Evolutionary conservation across 805 yeast species (phyloP), one percentile per base, ranked within the genome.

Genomic region (Cyberlindnera japonica): DNA sequence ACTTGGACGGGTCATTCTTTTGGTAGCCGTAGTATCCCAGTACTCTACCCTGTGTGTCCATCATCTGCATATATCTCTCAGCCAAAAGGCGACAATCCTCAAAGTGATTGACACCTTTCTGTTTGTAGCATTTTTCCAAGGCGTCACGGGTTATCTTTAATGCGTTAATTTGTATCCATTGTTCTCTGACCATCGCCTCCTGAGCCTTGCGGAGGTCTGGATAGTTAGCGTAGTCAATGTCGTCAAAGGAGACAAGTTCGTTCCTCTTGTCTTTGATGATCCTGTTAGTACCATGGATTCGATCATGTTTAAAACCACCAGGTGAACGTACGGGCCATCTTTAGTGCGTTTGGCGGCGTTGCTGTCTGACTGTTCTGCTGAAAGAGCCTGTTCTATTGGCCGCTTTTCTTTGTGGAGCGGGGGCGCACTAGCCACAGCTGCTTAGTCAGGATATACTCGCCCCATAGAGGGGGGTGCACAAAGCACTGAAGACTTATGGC

Each of bases 1-100:
- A 83, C 67, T 84, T 83, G 26, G 85, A 70, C 33, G 91, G 93
- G 59, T 85, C 95, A 65, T 85, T 85, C 74, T 86, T 82, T 68
- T 86, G 95, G 68, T 85, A 84, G n/a, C 88, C 91, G 58, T 80
- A 67, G 65, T 73, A 84, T 32, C 95, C 95, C 51, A 77, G 74
- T 45, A 82, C 72, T 51, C 79, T 75, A 51, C 82, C 75, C 37
- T 72, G 53, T 10, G 50, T 64, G 41, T 87, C 90, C 42, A 85
- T 69, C 84, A 86, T 71, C 53, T 81, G 84, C 69, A 86, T 66
- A 62, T 86, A 85, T 47, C 68, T 77, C 65, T 83, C 81, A 22
- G 89, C 83, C 54, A 86, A 68, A 34, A 84, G 85, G 62, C 81
- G 77, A 67, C 95, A 86, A 62, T 83, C 86, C 67, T 84, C 89